These are phyloP conservation scores for Fraxinus baroniana DNA, from an alignment of 305 asterid genomes.

Conservation along the genomic window DNA sequence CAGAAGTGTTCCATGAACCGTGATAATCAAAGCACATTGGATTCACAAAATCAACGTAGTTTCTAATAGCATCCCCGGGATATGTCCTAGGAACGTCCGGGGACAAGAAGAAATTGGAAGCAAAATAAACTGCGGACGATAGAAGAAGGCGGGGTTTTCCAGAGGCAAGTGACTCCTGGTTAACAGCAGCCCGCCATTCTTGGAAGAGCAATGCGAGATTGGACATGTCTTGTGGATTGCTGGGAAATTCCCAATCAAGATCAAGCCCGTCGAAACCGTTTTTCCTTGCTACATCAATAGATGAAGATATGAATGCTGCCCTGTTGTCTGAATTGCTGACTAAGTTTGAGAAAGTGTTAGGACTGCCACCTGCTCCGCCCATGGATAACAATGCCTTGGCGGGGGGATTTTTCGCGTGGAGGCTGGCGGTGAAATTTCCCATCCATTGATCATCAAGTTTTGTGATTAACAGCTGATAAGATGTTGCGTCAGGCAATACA, in stretches of 20 bases:
- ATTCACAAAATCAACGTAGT: constrained; percentile 36
- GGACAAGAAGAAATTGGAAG: constrained; percentile 29
- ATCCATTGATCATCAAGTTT: constrained; percentile 39
- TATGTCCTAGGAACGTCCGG: constrained; percentile 28
- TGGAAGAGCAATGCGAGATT: constrained; percentile 40
- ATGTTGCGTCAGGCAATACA: constrained; percentile 37
- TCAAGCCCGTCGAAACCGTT: constrained; percentile 63
- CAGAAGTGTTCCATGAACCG: constrained; percentile 42
- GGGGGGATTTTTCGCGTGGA: constrained; percentile 34
- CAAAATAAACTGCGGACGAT: constrained; percentile 49
- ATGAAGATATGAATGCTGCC: constrained; percentile 52
- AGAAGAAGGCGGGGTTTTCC: constrained; percentile 39
- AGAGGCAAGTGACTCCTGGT: constrained; percentile 26
- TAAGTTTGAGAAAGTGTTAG: constrained; percentile 43
- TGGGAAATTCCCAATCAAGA: constrained; percentile 69
- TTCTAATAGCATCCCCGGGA: constrained; percentile 33
- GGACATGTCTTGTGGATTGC: constrained; percentile 33
- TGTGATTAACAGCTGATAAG: constrained; percentile 42
- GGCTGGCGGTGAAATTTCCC: constrained; percentile 49
- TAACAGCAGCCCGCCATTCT: constrained; percentile 45
- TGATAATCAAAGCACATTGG: constrained; percentile 47
- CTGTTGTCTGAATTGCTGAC: constrained; percentile 31
- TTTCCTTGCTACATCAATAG: constrained; percentile 40
- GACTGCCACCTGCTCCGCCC: constrained; percentile 39
- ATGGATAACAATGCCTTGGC: constrained; percentile 44